Evolutionary conservation across 2,329 filamentous ascomycete species (phyloP).

Genomic region (Metarhizium guizhouense): DNA sequence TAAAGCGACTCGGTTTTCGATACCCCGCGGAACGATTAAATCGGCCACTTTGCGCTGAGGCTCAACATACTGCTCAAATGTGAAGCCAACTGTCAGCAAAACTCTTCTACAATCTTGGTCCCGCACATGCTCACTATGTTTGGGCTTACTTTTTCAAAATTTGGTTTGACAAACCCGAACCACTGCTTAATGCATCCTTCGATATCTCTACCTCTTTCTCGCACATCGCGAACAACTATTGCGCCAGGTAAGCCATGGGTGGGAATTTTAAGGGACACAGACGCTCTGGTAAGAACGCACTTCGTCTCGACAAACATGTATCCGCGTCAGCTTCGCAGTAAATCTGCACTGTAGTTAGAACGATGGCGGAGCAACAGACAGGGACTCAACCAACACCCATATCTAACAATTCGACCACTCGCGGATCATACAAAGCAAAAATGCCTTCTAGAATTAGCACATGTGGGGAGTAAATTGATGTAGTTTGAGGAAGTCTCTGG

Average conservation of each 20-base stretch:
- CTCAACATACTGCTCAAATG: conserved; percentile 58
- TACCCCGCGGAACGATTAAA: conserved; percentile 88
- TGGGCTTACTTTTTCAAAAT: conserved; percentile 62
- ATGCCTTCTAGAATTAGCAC: conserved; percentile 95
- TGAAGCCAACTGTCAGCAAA: not conserved
- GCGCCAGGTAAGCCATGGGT: conserved; percentile 4
- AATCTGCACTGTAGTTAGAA: conserved; percentile 44
- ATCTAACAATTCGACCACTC: conserved; percentile 79
- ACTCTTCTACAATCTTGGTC: not conserved
- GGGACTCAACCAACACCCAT: conserved; percentile 56
- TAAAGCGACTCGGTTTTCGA: conserved; percentile 91
- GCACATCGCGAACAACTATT: conserved; percentile 75
- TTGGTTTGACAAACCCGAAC: conserved; percentile 94
- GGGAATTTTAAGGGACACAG: not conserved
- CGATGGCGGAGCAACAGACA: not conserved
- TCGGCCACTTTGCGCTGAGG: conserved; percentile 89
- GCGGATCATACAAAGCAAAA: conserved; percentile 81
- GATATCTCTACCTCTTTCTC: conserved; percentile 80
- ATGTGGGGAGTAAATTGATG: conserved; percentile 89
- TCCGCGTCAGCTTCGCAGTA: conserved; percentile 96
- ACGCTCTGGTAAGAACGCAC: conserved; percentile 38
- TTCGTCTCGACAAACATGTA: conserved; percentile 80
- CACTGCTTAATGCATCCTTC: conserved; percentile 97
- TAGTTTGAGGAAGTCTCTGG: conserved; percentile 68
- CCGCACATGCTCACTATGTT: no score